These are phyloP conservation scores for Prosopis cineraria DNA, from an alignment of 306 rosid genomes.

Conservation along the genomic window DNA sequence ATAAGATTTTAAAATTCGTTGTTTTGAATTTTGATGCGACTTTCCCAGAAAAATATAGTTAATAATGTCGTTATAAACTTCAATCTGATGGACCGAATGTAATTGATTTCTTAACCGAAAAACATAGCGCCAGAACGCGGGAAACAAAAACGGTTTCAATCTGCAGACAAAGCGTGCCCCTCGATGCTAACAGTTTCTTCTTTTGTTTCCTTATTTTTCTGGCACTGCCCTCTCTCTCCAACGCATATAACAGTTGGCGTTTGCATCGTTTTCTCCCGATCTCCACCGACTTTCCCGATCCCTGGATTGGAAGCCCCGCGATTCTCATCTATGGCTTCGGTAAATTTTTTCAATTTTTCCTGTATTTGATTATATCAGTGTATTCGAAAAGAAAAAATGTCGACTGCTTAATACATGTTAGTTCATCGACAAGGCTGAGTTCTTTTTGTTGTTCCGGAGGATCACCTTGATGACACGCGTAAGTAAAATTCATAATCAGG, in stretches of 20 bases:
- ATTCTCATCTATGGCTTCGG: constrained; percentile 58
- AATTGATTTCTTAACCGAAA: background rate
- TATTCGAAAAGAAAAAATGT: background rate
- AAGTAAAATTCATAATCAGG: background rate
- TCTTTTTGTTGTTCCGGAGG: background rate
- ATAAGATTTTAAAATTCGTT: too few species aligned
- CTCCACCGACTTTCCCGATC: background rate
- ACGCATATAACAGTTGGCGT: background rate
- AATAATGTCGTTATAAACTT: too few species aligned
- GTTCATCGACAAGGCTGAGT: background rate
- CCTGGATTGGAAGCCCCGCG: constrained; percentile 15
- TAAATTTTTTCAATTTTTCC: constrained; percentile 22
- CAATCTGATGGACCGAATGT: too few species aligned
- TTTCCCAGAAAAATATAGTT: too few species aligned
- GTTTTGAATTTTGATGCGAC: too few species aligned
- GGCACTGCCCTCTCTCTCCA: background rate
- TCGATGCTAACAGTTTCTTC: background rate
- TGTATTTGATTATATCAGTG: background rate
- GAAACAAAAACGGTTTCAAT: background rate
- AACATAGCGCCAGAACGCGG: background rate
- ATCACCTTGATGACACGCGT: background rate
- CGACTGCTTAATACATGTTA: background rate
- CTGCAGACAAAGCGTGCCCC: background rate
- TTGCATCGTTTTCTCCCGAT: background rate
- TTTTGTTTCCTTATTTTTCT: background rate